Evolutionary conservation across 75 land plant genomes (phyloP).

Genomic region (Pinus albicaulis): DNA sequence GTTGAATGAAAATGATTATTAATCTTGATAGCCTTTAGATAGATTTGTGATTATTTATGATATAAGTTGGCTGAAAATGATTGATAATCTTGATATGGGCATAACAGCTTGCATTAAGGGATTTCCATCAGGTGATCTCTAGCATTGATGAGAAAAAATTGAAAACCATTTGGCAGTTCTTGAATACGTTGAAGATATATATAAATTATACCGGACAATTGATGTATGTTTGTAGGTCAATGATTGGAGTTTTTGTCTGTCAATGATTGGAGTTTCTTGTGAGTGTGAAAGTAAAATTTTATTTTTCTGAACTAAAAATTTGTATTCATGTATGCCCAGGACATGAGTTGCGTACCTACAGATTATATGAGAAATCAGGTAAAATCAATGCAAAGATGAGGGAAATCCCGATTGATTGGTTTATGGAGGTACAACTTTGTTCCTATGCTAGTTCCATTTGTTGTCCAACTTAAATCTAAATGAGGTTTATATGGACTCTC

Average conservation of each 20-base stretch:
- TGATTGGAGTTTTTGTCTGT: not conserved
- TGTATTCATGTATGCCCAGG: constrained; percentile 18
- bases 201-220: constrained; percentile 64
- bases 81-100: not conserved
- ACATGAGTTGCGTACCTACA: constrained; percentile 36
- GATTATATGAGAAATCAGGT: constrained; percentile 71
- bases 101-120: constrained; percentile 60
- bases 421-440: constrained; percentile 50
- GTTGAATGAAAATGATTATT: too few relatives aligned
- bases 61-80: not conserved
- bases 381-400: constrained; percentile 84
- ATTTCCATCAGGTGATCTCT: constrained; percentile 26
- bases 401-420: constrained; percentile 81
- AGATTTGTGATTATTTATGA: not conserved
- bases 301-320: not conserved
- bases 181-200: constrained; percentile 15
- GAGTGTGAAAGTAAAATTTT: not conserved
- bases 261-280: not conserved
- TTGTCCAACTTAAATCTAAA: not conserved
- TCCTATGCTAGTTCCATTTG: not conserved
- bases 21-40: too few relatives aligned
- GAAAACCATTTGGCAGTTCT: constrained; percentile 83
- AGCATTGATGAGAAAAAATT: constrained; percentile 75
- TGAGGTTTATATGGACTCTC: not conserved
- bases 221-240: constrained; percentile 36